These are phyloP conservation scores for Euphorbia peplus DNA, from an alignment of 345 rosid genomes.

Conservation along the genomic window DNA sequence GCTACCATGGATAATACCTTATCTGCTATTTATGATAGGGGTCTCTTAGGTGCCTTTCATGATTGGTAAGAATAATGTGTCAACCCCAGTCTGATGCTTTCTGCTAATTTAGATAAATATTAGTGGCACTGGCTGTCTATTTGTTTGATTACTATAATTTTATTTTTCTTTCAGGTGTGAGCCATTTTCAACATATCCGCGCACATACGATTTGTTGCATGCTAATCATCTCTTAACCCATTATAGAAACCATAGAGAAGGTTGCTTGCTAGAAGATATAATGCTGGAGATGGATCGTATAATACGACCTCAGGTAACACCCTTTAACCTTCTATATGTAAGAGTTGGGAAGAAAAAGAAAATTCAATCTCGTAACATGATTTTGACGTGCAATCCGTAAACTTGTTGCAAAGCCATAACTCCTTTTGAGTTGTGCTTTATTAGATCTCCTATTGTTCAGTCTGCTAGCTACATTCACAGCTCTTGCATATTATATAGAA, in stretches of 20 bases:
- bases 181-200: constrained; percentile 93
- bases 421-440: background rate
- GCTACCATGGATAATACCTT: constrained; percentile 61
- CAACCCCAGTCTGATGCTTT: constrained; percentile 6
- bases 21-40: constrained; percentile 69
- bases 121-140: background rate
- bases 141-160: background rate
- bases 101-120: constrained; percentile 6
- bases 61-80: constrained; percentile 63
- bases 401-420: constrained; percentile 3
- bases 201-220: constrained; percentile 81
- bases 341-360: constrained; percentile 1
- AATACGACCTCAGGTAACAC: constrained; percentile 72
- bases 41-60: constrained; percentile 75
- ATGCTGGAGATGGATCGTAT: constrained; percentile 94
- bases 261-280: constrained; percentile 74
- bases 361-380: background rate
- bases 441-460: background rate
- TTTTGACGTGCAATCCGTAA: background rate
- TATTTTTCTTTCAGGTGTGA: constrained; percentile 62
- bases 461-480: background rate
- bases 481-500: background rate
- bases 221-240: constrained; percentile 63
- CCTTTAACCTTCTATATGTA: background rate
- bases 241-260: constrained; percentile 46